These are phyloP conservation scores for Podaxis rugospora DNA, from an alignment of 768 basidiomycete species.

Conservation along the genomic window DNA sequence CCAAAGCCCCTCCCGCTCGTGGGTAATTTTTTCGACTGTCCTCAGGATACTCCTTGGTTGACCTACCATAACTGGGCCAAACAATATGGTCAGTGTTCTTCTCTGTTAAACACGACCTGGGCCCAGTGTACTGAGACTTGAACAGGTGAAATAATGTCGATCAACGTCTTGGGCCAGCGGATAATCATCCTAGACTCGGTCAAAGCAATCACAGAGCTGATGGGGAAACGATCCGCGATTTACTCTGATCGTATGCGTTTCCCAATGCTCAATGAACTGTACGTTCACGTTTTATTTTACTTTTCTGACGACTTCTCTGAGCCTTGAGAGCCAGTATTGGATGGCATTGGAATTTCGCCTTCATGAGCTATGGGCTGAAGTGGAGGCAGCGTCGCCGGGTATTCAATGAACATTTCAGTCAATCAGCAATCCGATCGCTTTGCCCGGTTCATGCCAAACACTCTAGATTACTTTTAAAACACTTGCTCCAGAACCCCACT, in stretches of 20 bases:
- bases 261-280: neutral
- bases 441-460: slow-evolving; percentile 21
- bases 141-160: neutral
- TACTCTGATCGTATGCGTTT: neutral
- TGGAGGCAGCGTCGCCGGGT: slow-evolving; percentile 9
- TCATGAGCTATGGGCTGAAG: neutral
- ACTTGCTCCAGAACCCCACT: neutral
- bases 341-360: neutral
- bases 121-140: neutral
- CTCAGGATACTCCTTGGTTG: slow-evolving; percentile 15
- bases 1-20: neutral
- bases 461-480: neutral
- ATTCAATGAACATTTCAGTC: slow-evolving; percentile 8
- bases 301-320: neutral
- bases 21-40: neutral
- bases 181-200: neutral
- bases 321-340: neutral
- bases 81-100: neutral
- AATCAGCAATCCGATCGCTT: slow-evolving; percentile 28
- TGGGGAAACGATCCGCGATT: neutral
- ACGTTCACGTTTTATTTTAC: neutral
- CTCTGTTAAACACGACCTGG: neutral
- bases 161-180: neutral
- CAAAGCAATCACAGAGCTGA: neutral
- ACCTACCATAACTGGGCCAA: slow-evolving; percentile 26